Conservation (phyloP, 1,284 basidiomycete species). For the Phylloboletellus chloephorus region DNA sequence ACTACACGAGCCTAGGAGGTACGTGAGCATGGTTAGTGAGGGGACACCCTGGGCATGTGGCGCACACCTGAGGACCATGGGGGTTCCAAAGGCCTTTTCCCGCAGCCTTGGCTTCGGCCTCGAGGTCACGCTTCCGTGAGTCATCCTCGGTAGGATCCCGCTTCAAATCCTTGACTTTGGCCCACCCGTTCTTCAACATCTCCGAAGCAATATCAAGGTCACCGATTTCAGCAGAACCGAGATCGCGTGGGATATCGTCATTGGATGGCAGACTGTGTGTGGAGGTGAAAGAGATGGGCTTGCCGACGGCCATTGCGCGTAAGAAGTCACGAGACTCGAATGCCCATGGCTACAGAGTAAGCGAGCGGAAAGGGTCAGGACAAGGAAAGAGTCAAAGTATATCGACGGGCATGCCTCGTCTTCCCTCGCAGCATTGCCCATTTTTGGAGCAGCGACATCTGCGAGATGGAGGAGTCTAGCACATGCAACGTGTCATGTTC, state of each 20-base stretch:
- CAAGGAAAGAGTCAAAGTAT: neutral
- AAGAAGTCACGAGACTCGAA: conserved; percentile 93
- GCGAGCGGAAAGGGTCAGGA: conserved; percentile 1
- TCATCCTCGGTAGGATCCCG: conserved; percentile 77
- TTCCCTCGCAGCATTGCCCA: conserved; percentile 75
- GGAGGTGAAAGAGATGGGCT: conserved; percentile 77
- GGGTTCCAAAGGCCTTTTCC: conserved; percentile 86
- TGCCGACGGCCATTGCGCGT: conserved; percentile 80
- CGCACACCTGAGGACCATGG: conserved; percentile 68
- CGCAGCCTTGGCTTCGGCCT: conserved; percentile 73
- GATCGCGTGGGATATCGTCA: conserved; percentile 67
- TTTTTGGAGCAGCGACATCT: conserved; percentile 74
- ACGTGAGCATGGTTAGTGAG: conserved; percentile 11
- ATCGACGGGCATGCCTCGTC: conserved; percentile 63
- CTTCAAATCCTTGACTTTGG: conserved; percentile 84
- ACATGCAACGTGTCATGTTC: conserved; percentile 16
- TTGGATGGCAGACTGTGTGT: conserved; percentile 68
- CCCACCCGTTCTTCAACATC: conserved; percentile 85
- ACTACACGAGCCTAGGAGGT: conserved; percentile 60
- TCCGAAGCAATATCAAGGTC: conserved; percentile 74
- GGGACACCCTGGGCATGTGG: neutral
- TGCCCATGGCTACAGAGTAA: conserved; percentile 65
- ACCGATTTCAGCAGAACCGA: conserved; percentile 67
- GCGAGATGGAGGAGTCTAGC: conserved; percentile 82
- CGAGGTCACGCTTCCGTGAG: conserved; percentile 64